Base-by-base conservation (phyloP, 1,284 basidiomycete genomes). In the Naganishia albida region DNA sequence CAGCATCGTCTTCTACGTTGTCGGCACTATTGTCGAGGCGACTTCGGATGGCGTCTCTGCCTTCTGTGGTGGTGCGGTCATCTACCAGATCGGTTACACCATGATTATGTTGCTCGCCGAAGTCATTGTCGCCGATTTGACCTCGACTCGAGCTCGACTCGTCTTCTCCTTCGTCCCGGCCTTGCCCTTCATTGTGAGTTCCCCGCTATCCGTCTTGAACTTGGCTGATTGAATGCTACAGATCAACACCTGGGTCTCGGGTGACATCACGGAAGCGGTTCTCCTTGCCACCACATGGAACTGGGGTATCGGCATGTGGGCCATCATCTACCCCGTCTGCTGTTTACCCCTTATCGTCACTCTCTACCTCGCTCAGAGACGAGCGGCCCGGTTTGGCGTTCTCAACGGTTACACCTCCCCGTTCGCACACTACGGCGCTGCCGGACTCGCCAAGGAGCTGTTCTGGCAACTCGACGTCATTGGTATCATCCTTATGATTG, bases 91-190 rank as follows among this genome's bases (percentile, higher is more conserved):
- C 28, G 73, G 73, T 18, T 71, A 71, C 67, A 75, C 73, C 34
- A 67, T 65, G 10, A 69, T 74, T 48, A 71, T 74, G 38, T 68
- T 78, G 8, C 63, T 77, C n/a, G 69, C 80, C 44, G 79, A 80
- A 67, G 72, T 81, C 55, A 66, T 81, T 60, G 77, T 81, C 52
- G 80, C 75, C 55, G 81, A 82, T 70, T 70, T 74, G 23, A 78
- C 80, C 0, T 75, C 74, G 3, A 73, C 81, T 10, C 74, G 78
- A 57, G 75, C 74, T 56, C 78, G 81, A 59, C 70, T 82, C 7
- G 72, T 81, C 67, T 77, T 78, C 69, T 77, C 77, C 2, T 81
- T 74, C 72, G 73, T 81, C 52, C 80, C 80, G 3, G 78, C 80
- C 0, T 52, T 73, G 48, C 81, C 80, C 0, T 80, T 77, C 73